Evolutionary conservation across 2,329 filamentous ascomycete genomes (phyloP).

Genomic region (Botrytis aclada): DNA sequence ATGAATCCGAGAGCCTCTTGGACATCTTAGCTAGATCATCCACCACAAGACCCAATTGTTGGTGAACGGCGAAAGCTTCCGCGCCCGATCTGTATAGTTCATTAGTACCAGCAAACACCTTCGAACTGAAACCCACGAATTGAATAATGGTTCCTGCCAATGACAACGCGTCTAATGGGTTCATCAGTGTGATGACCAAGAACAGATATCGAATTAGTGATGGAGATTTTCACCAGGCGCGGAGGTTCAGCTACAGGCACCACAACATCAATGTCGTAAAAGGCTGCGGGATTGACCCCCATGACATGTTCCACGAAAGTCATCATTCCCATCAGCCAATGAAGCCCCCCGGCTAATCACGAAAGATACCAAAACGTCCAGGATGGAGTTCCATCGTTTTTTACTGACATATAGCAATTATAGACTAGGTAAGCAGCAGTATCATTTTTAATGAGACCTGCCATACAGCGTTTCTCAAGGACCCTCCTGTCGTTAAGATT

Average conservation of each 20-base stretch:
- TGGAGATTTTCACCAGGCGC: not conserved
- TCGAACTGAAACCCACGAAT: constrained; percentile 24
- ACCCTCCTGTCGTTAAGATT: not conserved
- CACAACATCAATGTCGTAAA: no score
- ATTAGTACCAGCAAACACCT: constrained; percentile 16
- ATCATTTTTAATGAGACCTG: not conserved
- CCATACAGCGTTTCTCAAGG: not conserved
- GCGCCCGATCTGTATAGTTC: constrained; percentile 21
- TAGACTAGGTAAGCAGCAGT: not conserved
- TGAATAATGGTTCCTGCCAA: constrained; percentile 22
- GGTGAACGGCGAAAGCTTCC: constrained; percentile 2
- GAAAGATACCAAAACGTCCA: not conserved
- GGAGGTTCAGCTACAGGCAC: not conserved
- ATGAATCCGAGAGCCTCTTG: not conserved
- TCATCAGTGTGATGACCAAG: not conserved
- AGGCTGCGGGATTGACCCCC: not conserved
- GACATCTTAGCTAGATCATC: constrained; percentile 12
- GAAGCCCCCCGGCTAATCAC: not conserved
- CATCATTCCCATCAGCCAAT: not conserved
- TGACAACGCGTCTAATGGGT: constrained; percentile 17
- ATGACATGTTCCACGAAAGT: not conserved
- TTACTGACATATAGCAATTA: not conserved
- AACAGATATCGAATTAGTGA: not conserved
- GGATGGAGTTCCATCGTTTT: not conserved
- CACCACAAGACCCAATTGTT: constrained; percentile 10